These are phyloP conservation scores for Candida boidinii DNA, from an alignment of 805 yeast species.

Conservation along the genomic window DNA sequence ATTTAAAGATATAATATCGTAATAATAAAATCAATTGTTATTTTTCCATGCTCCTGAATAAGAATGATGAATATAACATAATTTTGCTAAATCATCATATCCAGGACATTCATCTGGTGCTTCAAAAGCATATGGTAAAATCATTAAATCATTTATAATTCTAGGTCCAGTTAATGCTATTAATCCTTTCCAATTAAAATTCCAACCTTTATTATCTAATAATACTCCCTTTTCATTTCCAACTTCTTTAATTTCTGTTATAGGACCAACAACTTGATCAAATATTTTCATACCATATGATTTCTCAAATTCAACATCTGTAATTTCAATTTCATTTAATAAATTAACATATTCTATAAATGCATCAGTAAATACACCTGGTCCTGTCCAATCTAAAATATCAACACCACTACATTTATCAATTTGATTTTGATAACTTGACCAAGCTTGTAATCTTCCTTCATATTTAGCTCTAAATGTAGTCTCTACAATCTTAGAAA, in stretches of 20 bases:
- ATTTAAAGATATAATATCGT: too few relatives aligned
- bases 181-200: conserved; percentile 21
- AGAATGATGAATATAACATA: not conserved
- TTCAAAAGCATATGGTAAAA: conserved; percentile 10
- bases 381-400: conserved; percentile 49
- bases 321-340: conserved; percentile 2
- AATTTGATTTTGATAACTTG: conserved; percentile 15
- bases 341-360: conserved; percentile 35
- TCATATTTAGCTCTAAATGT: conserved; percentile 30
- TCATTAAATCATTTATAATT: conserved; percentile 9
- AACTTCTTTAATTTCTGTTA: not conserved
- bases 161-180: conserved; percentile 12
- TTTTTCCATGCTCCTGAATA: not conserved
- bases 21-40: too few relatives aligned
- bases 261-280: conserved; percentile 12
- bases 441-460: conserved; percentile 18
- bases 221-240: too few relatives aligned
- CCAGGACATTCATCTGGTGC: not conserved
- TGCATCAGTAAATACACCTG: conserved; percentile 42
- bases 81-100: too few relatives aligned
- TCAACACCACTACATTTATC: conserved; percentile 42
- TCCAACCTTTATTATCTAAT: too few relatives aligned
- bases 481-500: conserved; percentile 35
- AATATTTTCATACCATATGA: conserved; percentile 4
- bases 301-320: conserved; percentile 2